Evolutionary conservation across 78 protist genomes (phyloP), one percentile per base, ranked within the genome.

Genomic region (Bigelowiella natans): DNA sequence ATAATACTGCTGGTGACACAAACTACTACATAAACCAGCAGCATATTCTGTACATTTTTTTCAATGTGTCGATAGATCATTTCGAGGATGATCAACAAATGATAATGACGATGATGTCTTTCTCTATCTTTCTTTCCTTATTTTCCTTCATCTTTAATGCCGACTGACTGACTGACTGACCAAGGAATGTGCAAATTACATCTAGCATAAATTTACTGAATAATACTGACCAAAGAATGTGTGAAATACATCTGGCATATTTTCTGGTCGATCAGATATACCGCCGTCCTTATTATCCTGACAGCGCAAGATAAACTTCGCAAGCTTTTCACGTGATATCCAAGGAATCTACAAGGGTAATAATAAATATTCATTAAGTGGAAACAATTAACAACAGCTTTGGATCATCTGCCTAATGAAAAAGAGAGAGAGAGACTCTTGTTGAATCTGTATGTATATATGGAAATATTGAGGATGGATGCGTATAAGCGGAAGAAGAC

Each of bases 201-300:
- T 51, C 7, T 51, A 51, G 7, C 7, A 26, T 26, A 26, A 51
- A 51, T 51, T 26, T 51, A 51, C 73, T 26, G 34, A 51, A 51
- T 26, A 7, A 51, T 18, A 51, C 18, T 51, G 18, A 7, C 99
- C 99, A 87, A 99, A 99, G 92, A 95, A 97, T 0, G 99, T 98
- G 93, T 99, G 99, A 93, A 92, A 99, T 38, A 98, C 99, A 86
- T 99, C 99, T 7, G 95, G 94, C 51, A 91, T 38, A 91, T 99
- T 95, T 0, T 96, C 99, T 0, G 99, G 99, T 73, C 97, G 86
- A 83, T 97, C 99, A 0, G 98, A 95, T 51, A 99, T 95, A 28
- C 99, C 99, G 1, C 99, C 99, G 3, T 96, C 86, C 40, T 97
- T 98, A 51, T 51, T 7, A 51, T 18, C 95, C 88, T 98, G 99